phyloP scores from a whole-genome alignment of 345 rosid genomes.

The Salix exigua region DNA sequence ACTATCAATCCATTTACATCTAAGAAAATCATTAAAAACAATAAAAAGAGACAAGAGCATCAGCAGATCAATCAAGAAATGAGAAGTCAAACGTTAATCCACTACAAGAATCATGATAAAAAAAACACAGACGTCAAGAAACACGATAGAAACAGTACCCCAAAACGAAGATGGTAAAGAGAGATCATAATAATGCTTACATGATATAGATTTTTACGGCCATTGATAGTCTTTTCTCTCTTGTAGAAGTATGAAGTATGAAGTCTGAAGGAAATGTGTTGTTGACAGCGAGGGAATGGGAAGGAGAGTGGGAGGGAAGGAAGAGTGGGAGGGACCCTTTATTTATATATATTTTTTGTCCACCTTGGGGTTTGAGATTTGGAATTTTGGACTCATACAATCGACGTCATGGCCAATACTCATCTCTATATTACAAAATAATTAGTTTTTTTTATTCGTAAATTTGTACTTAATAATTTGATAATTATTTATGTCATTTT shows the following conservation, averaged over 20 bases:
- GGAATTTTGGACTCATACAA: background rate
- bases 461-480: background rate
- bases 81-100: background rate
- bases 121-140: background rate
- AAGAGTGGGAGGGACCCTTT: slow-evolving; percentile 4
- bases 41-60: background rate
- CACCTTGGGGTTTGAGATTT: no score
- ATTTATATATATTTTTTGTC: slow-evolving; percentile 26
- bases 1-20: background rate
- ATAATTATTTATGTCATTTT: no score
- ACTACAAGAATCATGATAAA: background rate
- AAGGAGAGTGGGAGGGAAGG: background rate
- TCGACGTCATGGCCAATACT: background rate
- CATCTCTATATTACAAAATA: background rate
- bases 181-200: slow-evolving; percentile 31
- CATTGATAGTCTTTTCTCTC: slow-evolving; percentile 29
- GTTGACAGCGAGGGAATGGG: slow-evolving; percentile 3
- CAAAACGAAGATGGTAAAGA: background rate
- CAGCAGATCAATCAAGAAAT: background rate
- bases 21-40: background rate
- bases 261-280: background rate
- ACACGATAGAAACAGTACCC: background rate
- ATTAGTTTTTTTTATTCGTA: background rate
- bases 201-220: slow-evolving; percentile 56
- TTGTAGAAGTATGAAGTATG: background rate